Base-by-base conservation (phyloP, 169 alveolate genomes). In the Plasmodium chabaudi region DNA sequence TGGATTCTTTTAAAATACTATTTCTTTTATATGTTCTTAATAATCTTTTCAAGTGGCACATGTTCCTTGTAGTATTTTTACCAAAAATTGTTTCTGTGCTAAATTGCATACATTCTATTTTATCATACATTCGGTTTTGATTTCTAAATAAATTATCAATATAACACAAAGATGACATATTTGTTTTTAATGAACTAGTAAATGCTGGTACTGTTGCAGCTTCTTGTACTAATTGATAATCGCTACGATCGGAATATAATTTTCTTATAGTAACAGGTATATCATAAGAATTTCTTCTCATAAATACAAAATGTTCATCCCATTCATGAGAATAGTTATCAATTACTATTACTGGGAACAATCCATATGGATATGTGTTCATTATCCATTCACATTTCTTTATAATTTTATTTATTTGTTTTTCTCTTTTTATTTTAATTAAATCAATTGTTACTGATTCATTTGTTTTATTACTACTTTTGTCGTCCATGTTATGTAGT, bases 271-370 rank as follows among this genome's bases (percentile, higher is more conserved):
- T 71, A 57, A 70, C 53, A 63, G 91, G 91, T 39, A 71, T 71
- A 23, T 86, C 87, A 86, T 71, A 86, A 7, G 91, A 86, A 70
- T 86, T 70, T 59, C 91, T 23, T 5, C 91, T 34, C 91, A 86
- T 86, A 60, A 86, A 86, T n/a, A 86, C 91, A 86, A 86, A 69
- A 56, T 86, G 91, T 64, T 86, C 91, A 86, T 86, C 91, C 91
- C 91, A 86, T 57, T 70, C 87, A 21, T 86, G 68, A 34, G 86
- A 60, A 57, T 57, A 59, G 53, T 63, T 86, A 49, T 69, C 70
- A 15, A 57, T 70, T 42, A 86, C 59, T 57, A 42, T 39, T 46
- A 71, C 61, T 6, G 91, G 68, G 34, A 87, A 86, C 53, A 86
- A 19, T 51, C 91, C 91, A 86, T 42, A 73, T 23, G 91, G 91